These are phyloP conservation scores for Backusella liffmaniae DNA, from an alignment of 192 early-diverging fungal species.

Conservation along the genomic window DNA sequence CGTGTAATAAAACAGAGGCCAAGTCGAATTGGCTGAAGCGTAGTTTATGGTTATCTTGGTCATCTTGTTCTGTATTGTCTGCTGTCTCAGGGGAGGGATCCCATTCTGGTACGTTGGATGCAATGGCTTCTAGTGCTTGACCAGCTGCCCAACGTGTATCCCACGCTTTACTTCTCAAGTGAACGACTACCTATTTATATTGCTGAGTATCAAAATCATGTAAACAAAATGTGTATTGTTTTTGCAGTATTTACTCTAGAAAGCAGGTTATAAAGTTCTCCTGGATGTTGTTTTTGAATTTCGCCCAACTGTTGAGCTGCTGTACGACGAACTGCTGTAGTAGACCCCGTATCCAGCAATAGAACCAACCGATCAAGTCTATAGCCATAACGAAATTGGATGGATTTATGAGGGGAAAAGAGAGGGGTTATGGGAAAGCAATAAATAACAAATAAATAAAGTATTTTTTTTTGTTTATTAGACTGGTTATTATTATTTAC, in stretches of 20 bases:
- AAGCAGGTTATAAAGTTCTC: conserved; percentile 87
- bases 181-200: conserved; percentile 66
- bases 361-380: conserved; percentile 93
- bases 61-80: conserved; percentile 5
- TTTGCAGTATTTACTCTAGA: conserved; percentile 55
- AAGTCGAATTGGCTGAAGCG: conserved; percentile 85
- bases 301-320: conserved; percentile 96
- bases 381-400: neutral
- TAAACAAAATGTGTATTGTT: neutral
- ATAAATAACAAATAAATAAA: neutral
- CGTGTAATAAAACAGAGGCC: conserved; percentile 73
- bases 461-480: neutral
- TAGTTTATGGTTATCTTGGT: conserved; percentile 51
- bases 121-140: conserved; percentile 88
- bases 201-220: conserved; percentile 1
- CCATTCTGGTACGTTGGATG: conserved; percentile 87
- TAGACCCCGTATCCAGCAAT: conserved; percentile 93
- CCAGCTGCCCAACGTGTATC: conserved; percentile 95
- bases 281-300: conserved; percentile 90
- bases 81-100: conserved; percentile 46
- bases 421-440: neutral
- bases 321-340: conserved; percentile 77
- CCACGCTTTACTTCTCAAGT: conserved; percentile 89
- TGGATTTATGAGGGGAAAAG: neutral
- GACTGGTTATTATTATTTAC: conserved; percentile 8